Percentiles rank a stretch among this genome's conserved stretches.
phyloP scores from a whole-genome alignment of 1,284 basidiomycete genomes.

The Papiliotrema nemorosa region DNA sequence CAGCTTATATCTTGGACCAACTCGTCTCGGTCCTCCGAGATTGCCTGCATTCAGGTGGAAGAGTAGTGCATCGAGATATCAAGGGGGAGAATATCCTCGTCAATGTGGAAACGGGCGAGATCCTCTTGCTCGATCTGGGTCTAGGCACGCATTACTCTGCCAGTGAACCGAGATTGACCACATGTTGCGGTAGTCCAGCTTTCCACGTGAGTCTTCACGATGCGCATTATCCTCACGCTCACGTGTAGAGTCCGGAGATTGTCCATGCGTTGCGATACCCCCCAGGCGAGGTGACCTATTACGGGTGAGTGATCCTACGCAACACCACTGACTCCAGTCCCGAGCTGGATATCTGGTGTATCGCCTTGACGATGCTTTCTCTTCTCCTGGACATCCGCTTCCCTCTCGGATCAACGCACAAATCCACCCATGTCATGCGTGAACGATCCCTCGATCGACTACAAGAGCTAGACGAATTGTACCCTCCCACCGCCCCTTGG shows the following conservation, averaged over 20 bases:
- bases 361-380: constrained; percentile 55
- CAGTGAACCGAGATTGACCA: constrained; percentile 56
- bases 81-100: constrained; percentile 51
- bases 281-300: constrained; percentile 53
- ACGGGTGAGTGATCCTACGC: constrained; percentile 31
- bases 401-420: constrained; percentile 55
- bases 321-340: constrained; percentile 44
- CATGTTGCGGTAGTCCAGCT: constrained; percentile 56
- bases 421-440: constrained; percentile 50
- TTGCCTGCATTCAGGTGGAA: constrained; percentile 53
- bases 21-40: constrained; percentile 54
- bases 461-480: constrained; percentile 47
- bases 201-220: constrained; percentile 46
- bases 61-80: constrained; percentile 58
- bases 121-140: constrained; percentile 55
- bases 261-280: constrained; percentile 53
- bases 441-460: constrained; percentile 52
- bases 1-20: constrained; percentile 54
- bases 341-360: constrained; percentile 59
- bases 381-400: constrained; percentile 54
- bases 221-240: background rate
- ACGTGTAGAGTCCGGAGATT: constrained; percentile 53
- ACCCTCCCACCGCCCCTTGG: constrained; percentile 37
- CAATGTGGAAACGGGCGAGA: constrained; percentile 43
- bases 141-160: constrained; percentile 57